Conservation (phyloP, 2,329 filamentous ascomycete species). For the Metarhizium brunneum region DNA sequence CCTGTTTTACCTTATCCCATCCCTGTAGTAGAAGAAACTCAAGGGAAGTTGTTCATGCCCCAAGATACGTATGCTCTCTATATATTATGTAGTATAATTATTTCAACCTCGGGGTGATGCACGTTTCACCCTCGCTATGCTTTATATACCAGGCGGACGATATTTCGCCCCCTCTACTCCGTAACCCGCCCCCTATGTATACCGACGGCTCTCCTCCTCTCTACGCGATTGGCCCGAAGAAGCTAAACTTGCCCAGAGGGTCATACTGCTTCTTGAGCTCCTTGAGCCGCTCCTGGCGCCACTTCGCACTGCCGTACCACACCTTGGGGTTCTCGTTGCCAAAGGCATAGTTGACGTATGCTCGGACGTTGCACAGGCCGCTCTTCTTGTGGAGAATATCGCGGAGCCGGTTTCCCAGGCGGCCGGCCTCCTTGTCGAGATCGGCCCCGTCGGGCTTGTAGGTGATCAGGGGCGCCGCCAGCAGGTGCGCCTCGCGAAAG, state of each 20-base stretch:
- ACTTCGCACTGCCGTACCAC: slow-evolving; percentile 37
- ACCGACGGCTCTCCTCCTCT: background rate
- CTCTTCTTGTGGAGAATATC: slow-evolving; percentile 25
- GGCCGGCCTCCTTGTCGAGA: slow-evolving; percentile 22
- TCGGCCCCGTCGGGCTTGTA: slow-evolving; percentile 23
- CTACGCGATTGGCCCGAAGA: slow-evolving; percentile 24
- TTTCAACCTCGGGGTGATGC: too few relatives aligned
- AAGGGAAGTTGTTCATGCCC: too few relatives aligned
- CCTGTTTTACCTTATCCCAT: too few relatives aligned
- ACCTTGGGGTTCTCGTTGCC: slow-evolving; percentile 29
- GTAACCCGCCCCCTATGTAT: background rate
- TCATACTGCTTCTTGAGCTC: slow-evolving; percentile 38
- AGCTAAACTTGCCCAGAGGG: slow-evolving; percentile 30
- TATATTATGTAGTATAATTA: too few relatives aligned
- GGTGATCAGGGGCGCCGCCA: slow-evolving; percentile 27
- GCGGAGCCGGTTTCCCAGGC: slow-evolving; percentile 28
- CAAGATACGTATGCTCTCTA: too few relatives aligned
- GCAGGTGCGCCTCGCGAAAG: slow-evolving; percentile 33
- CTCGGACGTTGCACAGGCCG: slow-evolving; percentile 22
- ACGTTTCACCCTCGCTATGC: too few relatives aligned
- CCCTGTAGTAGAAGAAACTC: too few relatives aligned
- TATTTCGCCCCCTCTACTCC: too few relatives aligned
- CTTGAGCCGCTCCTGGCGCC: slow-evolving; percentile 34
- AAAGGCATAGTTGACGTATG: slow-evolving; percentile 41
- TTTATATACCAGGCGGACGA: too few relatives aligned